Base-by-base conservation (phyloP, 139 green algal species). In the Tetraselmis chui region DNA sequence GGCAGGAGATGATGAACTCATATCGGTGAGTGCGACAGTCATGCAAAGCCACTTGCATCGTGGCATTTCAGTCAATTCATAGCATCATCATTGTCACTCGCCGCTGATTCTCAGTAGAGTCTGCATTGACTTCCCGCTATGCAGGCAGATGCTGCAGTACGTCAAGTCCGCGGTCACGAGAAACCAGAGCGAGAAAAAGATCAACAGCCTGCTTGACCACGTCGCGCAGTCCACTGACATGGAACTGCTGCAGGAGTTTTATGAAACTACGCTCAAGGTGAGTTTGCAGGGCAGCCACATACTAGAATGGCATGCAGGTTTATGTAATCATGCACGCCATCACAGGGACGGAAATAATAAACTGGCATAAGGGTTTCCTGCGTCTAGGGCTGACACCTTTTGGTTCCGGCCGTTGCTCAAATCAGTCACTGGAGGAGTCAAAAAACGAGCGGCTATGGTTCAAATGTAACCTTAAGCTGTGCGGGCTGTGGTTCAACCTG, bases 381-480 rank as follows among this genome's bases (percentile, higher is more conserved):
- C n/a, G n/a, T n/a, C n/a, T n/a, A n/a, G n/a, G n/a, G n/a, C n/a
- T n/a, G n/a, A n/a, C n/a, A n/a, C n/a, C n/a, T n/a, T n/a, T n/a
- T n/a, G n/a, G n/a, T n/a, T n/a, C n/a, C n/a, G n/a, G n/a, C n/a
- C n/a, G n/a, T n/a, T n/a, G n/a, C n/a, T n/a, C n/a, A n/a, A n/a
- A n/a, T 5, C 45, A 67, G 45, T 67, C 93, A 24, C 85, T 99
- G 76, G 91, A 96, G 80, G 91, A 94, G 78, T 86, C 89, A 25
- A 95, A 95, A 76, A 99, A 99, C 87, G 97, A 99, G 79, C 88
- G 96, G 31, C 89, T 99, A 45, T 99, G 95, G 95, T 99, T 99
- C 91, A 99, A 99, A 89, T 98, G 95, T 27, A 95, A 98, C 86
- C 86, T 99, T 79, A 99, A 99, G 90, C 92, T 99, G 79, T 95